Evolutionary conservation across 345 rosid genomes (phyloP), one percentile per base, ranked within the genome.

Genomic region (Dipteronia dyeriana): DNA sequence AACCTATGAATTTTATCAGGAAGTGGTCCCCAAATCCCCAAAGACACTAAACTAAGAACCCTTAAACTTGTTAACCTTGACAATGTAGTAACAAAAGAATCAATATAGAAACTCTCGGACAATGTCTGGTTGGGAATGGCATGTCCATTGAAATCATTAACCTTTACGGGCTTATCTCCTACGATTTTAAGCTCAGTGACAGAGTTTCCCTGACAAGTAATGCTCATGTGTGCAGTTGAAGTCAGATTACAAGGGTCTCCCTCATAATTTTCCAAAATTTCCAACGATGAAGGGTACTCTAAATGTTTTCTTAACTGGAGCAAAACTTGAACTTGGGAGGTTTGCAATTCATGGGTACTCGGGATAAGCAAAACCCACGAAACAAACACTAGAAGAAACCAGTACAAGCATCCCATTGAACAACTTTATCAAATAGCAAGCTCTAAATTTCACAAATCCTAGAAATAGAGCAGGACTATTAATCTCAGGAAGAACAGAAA

Each of bases 21-120:
- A 56, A 96, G 80, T 26, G 90, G 84, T 20, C 99, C 99, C 92
- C 92, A 92, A 69, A 96, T 92, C 65, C 99, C 99, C 81, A 96
- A 70, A 74, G 97, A 92, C 76, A 91, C 97, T 78, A 96, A 87
- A 66, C 91, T 85, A 71, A 96, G 86, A 49, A 89, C 89, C 82
- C 81, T 94, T 83, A 96, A 88, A 85, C 86, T 89, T 62, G 93
- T 71, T 74, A 96, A 86, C 88, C 99, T 88, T 67, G 99, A 84
- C 85, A 94, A 80, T 34, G 98, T 94, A 8, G 98, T 96, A 51
- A 82, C 83, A 68, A 96, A 87, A 45, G 98, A 94, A 86, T 94
- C 95, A 74, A 96, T 84, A 1, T 92, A 85, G 90, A 96, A 96
- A 76, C 83, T 75, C 66, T 66, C 64, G 56, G 99, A 94, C 7